Base-by-base conservation (phyloP, 257 asterid genomes). In the Petunia axillaris region DNA sequence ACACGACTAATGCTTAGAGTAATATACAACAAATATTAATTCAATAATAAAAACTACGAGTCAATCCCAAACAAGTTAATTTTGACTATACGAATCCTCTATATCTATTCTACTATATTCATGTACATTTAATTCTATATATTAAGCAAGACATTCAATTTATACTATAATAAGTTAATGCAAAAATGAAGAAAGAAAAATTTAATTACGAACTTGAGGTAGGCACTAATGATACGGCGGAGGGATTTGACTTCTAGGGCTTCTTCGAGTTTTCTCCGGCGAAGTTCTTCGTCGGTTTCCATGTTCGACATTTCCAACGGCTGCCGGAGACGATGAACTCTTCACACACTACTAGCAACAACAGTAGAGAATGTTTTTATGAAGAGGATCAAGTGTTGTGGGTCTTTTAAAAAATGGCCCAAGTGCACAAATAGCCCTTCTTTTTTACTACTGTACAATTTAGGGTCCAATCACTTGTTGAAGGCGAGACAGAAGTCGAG, bases 201-300 rank as follows among this genome's bases (percentile, higher is more conserved):
- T 25, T 13, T 25, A 25, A 25, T 25, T 4, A 52, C 14, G 25
- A 91, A 95, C 99, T 96, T 94, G 89, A 94, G 97, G 88, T 91
- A 96, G 40, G 99, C 98, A 87, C 97, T 96, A 81, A 96, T 90
- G 82, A 96, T 96, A 81, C 98, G 99, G 37, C 97, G 91, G 64
- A 96, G 96, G 63, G 99, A 92, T 88, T 92, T 90, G 73, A 92
- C 91, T 90, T 96, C 98, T 53, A 94, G 91, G 48, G 97, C 97
- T 86, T 87, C 92, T 89, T 96, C 99, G 54, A 87, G 84, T 79
- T 88, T 87, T 89, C 92, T 89, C 79, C 98, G 96, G 76, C 91
- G 92, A 80, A 78, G 55, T 73, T 91, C 94, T 79, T 88, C 97
- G 8, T 86, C 93, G 53, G 84, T 94, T 70, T 54, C 77, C 13